These are phyloP conservation scores for Quercus tomentella DNA, from an alignment of 331 rosid species.

Conservation along the genomic window DNA sequence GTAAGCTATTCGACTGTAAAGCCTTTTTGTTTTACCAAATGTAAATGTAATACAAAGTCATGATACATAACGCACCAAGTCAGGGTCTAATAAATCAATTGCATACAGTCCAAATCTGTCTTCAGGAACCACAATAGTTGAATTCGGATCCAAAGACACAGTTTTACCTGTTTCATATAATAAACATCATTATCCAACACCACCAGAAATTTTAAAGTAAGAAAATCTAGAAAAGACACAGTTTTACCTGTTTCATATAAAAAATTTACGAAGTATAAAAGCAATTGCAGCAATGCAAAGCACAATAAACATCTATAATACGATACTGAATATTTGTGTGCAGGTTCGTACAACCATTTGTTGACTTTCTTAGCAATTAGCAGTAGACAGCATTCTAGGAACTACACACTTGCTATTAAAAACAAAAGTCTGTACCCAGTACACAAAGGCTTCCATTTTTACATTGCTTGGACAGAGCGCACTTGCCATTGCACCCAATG, in stretches of 20 bases:
- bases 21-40: background rate
- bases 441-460: too few species aligned
- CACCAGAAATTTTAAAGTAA: background rate
- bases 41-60: background rate
- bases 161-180: constrained; percentile 62
- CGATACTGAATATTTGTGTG: background rate
- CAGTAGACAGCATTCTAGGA: too few species aligned
- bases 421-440: too few species aligned
- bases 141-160: constrained; percentile 55
- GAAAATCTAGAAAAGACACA: background rate
- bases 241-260: background rate
- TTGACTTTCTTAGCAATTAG: background rate
- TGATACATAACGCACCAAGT: constrained; percentile 54
- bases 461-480: too few species aligned
- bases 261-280: background rate
- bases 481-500: too few species aligned
- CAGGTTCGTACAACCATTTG: background rate
- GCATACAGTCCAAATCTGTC: constrained; percentile 83
- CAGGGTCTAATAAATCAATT: constrained; percentile 87
- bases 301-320: background rate
- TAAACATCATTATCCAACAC: background rate
- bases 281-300: background rate
- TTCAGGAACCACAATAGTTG: constrained; percentile 73
- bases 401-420: too few species aligned
- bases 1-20: background rate